phyloP scores from a whole-genome alignment of 2,329 filamentous ascomycete species.

The Monilinia fructicola region DNA sequence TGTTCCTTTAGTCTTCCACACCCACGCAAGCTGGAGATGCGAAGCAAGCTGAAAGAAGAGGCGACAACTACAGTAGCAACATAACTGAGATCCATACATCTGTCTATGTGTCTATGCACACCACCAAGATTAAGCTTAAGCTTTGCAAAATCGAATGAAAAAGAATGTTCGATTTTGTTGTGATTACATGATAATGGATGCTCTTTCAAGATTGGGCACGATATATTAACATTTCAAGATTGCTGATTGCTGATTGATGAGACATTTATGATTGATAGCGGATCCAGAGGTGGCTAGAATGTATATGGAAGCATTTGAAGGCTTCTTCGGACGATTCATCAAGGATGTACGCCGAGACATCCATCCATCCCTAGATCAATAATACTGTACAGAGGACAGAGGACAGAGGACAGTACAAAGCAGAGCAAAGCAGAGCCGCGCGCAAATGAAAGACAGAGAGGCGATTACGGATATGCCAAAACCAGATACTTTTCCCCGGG shows the following conservation, averaged over 20 bases:
- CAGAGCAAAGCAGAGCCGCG: neutral
- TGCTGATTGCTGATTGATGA: neutral
- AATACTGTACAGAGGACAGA: too few species aligned
- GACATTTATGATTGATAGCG: conserved; percentile 18
- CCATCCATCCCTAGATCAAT: neutral
- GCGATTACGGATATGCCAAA: neutral
- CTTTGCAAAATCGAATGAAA: neutral
- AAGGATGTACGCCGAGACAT: conserved; percentile 11
- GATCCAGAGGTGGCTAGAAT: conserved; percentile 7
- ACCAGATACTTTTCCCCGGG: neutral
- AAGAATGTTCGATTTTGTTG: neutral
- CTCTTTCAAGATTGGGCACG: neutral
- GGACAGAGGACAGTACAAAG: too few species aligned
- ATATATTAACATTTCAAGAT: neutral
- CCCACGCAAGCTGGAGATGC: neutral
- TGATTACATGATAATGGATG: neutral
- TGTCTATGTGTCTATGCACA: neutral
- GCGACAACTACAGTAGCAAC: neutral
- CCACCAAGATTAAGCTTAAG: neutral
- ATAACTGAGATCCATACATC: neutral
- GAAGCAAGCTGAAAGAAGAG: conserved; percentile 18
- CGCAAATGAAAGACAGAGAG: neutral
- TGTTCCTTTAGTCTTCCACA: neutral
- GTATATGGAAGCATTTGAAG: conserved; percentile 13
- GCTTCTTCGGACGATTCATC: conserved; percentile 10